Percentiles rank a stretch among this genome's conserved stretches.
These are phyloP conservation scores for Trapa incisa DNA, from an alignment of 345 rosid species.

Conservation along the genomic window DNA sequence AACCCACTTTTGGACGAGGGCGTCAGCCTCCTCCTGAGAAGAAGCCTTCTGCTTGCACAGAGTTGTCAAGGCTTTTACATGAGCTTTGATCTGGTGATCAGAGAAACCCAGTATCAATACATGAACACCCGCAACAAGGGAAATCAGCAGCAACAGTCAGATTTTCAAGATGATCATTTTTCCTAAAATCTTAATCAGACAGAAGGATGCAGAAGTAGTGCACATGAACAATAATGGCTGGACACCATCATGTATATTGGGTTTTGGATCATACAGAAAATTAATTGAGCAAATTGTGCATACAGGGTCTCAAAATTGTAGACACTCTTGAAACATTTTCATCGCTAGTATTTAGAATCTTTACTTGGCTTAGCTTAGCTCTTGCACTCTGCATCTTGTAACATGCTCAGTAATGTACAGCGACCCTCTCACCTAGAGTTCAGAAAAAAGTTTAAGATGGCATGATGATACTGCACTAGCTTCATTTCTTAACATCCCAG, in stretches of 20 bases:
- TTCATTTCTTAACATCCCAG: neutral
- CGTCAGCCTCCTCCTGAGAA: slow-evolving; percentile 45
- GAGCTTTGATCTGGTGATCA: slow-evolving; percentile 77
- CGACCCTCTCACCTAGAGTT: neutral
- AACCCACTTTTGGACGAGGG: slow-evolving; percentile 62
- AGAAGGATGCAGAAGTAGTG: neutral
- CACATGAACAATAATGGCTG: neutral
- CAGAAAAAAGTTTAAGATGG: neutral
- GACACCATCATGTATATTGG: neutral
- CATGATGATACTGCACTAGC: neutral
- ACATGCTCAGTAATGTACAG: neutral
- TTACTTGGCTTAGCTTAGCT: neutral
- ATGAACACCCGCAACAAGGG: neutral
- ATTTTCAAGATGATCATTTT: neutral
- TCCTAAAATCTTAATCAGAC: neutral
- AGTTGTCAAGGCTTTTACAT: slow-evolving; percentile 78
- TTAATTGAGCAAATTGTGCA: neutral
- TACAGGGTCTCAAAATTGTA: neutral
- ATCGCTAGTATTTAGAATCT: neutral
- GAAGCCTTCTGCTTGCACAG: slow-evolving; percentile 63
- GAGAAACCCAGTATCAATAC: slow-evolving; percentile 11
- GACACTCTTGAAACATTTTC: neutral
- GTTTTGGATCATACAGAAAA: neutral
- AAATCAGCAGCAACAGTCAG: neutral
- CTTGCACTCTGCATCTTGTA: neutral